These are phyloP conservation scores for Saturnispora halmiae DNA, from an alignment of 805 yeast species.

Conservation along the genomic window DNA sequence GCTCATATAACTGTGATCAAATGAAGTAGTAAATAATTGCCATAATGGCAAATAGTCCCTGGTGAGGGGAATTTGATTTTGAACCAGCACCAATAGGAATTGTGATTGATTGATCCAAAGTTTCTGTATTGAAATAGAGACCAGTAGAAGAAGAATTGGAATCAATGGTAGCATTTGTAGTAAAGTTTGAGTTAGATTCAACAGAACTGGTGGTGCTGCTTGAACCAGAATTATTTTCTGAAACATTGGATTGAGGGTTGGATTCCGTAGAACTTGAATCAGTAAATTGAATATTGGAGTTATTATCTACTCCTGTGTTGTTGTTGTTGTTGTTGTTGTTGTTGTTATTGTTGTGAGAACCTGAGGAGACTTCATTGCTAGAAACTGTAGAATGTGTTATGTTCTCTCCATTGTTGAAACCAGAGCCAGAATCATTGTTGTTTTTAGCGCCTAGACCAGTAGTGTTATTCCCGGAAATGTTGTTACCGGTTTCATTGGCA, in stretches of 20 bases:
- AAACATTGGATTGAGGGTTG: no score
- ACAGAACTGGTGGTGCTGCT: no score
- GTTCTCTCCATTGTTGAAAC: not conserved
- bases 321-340: slow-evolving; percentile 1
- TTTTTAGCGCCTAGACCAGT: not conserved
- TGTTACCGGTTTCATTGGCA: not conserved
- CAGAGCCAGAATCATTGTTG: not conserved
- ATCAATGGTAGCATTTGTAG: no score
- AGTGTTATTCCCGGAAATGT: not conserved
- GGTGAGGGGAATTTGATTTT: not conserved
- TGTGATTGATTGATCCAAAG: not conserved
- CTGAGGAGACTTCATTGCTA: not conserved
- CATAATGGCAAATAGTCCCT: not conserved
- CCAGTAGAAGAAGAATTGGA: not conserved
- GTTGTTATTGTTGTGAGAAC: not conserved
- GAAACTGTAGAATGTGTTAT: not conserved
- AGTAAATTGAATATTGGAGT: not conserved
- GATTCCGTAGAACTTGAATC: no score
- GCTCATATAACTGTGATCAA: not conserved
- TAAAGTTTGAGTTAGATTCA: no score
- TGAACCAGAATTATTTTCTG: no score
- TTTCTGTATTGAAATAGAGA: not conserved
- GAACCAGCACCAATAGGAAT: not conserved
- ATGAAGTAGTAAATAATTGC: not conserved
- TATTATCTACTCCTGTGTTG: not conserved